Percentiles rank a stretch among this genome's conserved stretches.
These are phyloP conservation scores for Boletus reticulatus DNA, from an alignment of 768 basidiomycete genomes.

Conservation along the genomic window DNA sequence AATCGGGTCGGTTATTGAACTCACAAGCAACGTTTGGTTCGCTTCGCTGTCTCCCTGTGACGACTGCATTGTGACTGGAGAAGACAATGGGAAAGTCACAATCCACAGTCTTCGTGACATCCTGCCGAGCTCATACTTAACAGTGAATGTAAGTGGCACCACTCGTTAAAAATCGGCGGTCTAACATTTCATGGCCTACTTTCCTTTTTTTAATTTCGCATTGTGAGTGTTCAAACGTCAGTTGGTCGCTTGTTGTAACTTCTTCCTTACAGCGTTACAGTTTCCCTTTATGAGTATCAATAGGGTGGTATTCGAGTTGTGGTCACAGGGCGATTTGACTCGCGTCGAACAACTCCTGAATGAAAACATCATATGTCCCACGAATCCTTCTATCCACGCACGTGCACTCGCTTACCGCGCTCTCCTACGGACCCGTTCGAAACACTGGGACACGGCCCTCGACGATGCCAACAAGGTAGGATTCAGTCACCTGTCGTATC, in stretches of 20 bases:
- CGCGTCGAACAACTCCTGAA: not conserved
- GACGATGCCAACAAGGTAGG: slow-evolving; percentile 7
- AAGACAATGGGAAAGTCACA: no score
- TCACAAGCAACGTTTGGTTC: no score
- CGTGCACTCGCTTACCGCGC: slow-evolving; percentile 1
- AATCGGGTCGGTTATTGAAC: no score
- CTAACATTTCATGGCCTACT: no score
- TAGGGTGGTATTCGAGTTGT: not conserved
- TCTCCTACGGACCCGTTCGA: not conserved
- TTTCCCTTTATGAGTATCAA: slow-evolving; percentile 1
- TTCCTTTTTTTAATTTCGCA: no score
- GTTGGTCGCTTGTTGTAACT: not conserved
- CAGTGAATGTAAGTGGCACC: no score
- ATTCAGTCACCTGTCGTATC: accelerated
- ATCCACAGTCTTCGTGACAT: no score
- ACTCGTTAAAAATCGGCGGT: no score
- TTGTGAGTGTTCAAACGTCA: not conserved
- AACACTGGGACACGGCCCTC: not conserved
- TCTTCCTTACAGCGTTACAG: not conserved
- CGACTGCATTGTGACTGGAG: no score
- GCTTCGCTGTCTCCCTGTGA: no score
- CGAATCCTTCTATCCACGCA: not conserved
- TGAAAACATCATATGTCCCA: not conserved
- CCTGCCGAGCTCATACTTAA: no score
- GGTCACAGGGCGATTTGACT: not conserved